phyloP scores from a whole-genome alignment of 192 early-diverging fungal genomes.

The Chytriomyces confervae region DNA sequence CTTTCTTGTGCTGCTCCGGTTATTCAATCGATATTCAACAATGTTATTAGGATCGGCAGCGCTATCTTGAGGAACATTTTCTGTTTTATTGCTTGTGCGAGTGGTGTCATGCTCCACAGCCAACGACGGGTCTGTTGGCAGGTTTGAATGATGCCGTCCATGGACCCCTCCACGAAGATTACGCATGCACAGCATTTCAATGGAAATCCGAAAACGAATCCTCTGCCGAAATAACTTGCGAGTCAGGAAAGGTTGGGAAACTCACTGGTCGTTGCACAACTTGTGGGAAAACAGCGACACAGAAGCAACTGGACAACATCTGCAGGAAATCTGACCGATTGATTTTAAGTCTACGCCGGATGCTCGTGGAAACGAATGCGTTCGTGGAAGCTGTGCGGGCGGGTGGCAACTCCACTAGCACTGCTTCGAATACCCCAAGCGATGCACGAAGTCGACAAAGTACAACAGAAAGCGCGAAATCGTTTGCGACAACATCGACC shows the following conservation, averaged over 20 bases:
- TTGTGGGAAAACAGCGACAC: not conserved
- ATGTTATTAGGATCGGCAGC: conserved; percentile 16
- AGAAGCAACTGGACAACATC: conserved; percentile 23
- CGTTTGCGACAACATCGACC: no score
- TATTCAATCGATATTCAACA: not conserved
- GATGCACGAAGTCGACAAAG: no score
- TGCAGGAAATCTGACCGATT: conserved; percentile 21
- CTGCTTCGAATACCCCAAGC: no score
- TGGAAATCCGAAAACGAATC: not conserved
- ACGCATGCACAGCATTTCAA: conserved; percentile 10
- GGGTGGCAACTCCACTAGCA: no score
- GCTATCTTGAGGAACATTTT: conserved; percentile 35
- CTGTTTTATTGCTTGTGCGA: conserved; percentile 26
- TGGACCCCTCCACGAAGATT: conserved; percentile 24
- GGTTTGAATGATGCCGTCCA: not conserved
- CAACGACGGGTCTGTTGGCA: not conserved
- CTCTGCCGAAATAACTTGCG: not conserved
- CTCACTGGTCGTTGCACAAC: conserved; percentile 5
- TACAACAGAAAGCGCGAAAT: no score
- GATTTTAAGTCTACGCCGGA: conserved; percentile 5
- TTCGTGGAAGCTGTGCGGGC: no score
- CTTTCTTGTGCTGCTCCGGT: not conserved
- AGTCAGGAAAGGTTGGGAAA: not conserved
- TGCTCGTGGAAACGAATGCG: not conserved
- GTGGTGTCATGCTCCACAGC: conserved; percentile 20